phyloP scores from a whole-genome alignment of 305 asterid genomes.

The Fraxinus baroniana region DNA sequence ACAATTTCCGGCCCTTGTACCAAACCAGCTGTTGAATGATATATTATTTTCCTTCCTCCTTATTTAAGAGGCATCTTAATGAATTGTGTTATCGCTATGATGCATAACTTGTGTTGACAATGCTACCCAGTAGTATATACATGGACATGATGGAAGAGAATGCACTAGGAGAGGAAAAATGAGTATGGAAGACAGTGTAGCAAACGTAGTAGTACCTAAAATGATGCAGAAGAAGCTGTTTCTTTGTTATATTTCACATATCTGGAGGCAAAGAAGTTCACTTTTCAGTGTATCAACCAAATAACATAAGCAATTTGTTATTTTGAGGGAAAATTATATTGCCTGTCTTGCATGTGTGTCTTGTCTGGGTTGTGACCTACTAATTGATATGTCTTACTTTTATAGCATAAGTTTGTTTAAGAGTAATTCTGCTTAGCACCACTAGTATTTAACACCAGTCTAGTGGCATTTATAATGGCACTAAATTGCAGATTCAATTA shows the following conservation, averaged over 20 bases:
- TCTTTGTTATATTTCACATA: neutral
- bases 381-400: neutral
- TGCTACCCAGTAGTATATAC: neutral
- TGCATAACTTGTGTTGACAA: neutral
- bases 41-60: neutral
- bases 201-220: neutral
- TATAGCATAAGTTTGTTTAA: neutral
- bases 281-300: neutral
- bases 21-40: neutral
- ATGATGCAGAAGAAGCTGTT: neutral
- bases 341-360: neutral
- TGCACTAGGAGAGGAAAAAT: neutral
- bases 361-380: neutral
- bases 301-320: neutral
- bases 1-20: neutral
- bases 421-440: neutral
- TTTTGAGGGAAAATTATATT: neutral
- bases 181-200: neutral
- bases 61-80: neutral
- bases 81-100: neutral
- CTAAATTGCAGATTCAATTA: neutral
- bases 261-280: neutral
- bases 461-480: neutral
- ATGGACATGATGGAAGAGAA: neutral
- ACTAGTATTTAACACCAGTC: neutral